Base-by-base conservation (phyloP, 75 land plant genomes). In the Isoetes taiwanensis region DNA sequence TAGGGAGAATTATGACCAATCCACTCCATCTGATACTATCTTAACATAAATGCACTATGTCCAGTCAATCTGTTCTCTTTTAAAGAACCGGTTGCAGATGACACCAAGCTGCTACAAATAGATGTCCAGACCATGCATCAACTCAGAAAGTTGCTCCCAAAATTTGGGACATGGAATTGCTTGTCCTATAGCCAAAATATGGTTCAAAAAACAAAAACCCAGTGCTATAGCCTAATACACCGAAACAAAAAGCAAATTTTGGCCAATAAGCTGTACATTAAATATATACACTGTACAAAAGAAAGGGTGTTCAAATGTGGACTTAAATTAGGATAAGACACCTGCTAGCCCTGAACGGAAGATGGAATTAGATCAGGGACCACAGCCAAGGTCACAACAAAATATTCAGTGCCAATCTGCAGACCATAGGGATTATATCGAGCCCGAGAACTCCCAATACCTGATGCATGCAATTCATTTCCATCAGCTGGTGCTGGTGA, bases 381-480 rank as follows among this genome's bases (percentile, higher is more conserved):
- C 99, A 94, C 82, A 2, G 99, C 97, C 62, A 94, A 69, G 30
- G 99, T 94, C 52, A 90, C 91, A 19, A 85, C 57, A 41, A 80
- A 94, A 56, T 85, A 94, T 55, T 87, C 96, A 56, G 80, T 80
- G 4, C 99, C 96, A 30, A 70, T 29, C 8, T 86, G 79, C 65
- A 94, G 79, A 37, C 76, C 76, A 63, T 82, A 94, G 2, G 96
- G 87, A 63, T 89, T 94, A 1, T 63, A 46, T 4, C 43, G 53
- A n/a, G 50, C 54, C 52, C 54, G 32, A 10, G 26, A 14, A 19
- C 60, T 23, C 26, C 17, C 19, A 17, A 32, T 59, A 17, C 3
- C 8, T 39, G 73, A 58, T 14, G 65, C 69, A 2, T 52, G 21
- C 63, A 26, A 43, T 32, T 72, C 69, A 60, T 38, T 39, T 55